These are phyloP conservation scores for Barnettozyma siamensis DNA, from an alignment of 805 yeast species.

Conservation along the genomic window DNA sequence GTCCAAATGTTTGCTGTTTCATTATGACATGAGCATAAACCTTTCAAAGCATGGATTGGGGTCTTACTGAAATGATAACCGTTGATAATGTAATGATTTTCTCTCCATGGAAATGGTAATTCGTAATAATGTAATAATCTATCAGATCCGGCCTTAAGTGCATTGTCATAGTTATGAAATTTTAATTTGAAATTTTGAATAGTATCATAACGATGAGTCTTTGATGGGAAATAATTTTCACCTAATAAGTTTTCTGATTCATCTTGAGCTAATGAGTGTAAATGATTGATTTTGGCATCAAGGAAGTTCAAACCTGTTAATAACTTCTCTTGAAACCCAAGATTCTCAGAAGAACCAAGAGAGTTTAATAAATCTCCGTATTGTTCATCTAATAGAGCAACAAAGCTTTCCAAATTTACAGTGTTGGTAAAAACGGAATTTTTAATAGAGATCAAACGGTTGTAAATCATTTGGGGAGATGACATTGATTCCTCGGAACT, in stretches of 20 bases:
- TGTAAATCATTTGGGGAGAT: conserved; percentile 22
- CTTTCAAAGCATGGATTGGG: conserved; percentile 52
- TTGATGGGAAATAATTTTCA: conserved; percentile 14
- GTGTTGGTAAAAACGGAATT: conserved; percentile 21
- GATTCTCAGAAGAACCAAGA: conserved; percentile 16
- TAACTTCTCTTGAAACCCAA: conserved; percentile 28
- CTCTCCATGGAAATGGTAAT: conserved; percentile 89
- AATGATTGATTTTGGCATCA: conserved; percentile 35
- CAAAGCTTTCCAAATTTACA: conserved; percentile 20
- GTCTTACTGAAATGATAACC: conserved; percentile 81
- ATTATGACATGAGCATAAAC: conserved; percentile 66
- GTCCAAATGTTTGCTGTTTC: conserved; percentile 95
- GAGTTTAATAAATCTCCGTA: conserved; percentile 22
- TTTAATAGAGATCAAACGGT: conserved; percentile 22
- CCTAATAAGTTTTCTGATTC: conserved; percentile 18
- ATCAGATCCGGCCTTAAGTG: conserved; percentile 35
- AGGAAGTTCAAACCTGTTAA: conserved; percentile 32
- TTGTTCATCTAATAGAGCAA: conserved; percentile 22
- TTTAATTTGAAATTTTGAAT: conserved; percentile 27
- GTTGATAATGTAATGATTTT: conserved; percentile 73
- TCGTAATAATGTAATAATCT: conserved; percentile 74
- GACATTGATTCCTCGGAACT: conserved; percentile 15
- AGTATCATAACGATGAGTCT: conserved; percentile 15
- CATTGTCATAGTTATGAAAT: conserved; percentile 42
- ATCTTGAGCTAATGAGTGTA: conserved; percentile 29